Conservation (phyloP, 139 green algal species). For the Tetradesmus obliquus region DNA sequence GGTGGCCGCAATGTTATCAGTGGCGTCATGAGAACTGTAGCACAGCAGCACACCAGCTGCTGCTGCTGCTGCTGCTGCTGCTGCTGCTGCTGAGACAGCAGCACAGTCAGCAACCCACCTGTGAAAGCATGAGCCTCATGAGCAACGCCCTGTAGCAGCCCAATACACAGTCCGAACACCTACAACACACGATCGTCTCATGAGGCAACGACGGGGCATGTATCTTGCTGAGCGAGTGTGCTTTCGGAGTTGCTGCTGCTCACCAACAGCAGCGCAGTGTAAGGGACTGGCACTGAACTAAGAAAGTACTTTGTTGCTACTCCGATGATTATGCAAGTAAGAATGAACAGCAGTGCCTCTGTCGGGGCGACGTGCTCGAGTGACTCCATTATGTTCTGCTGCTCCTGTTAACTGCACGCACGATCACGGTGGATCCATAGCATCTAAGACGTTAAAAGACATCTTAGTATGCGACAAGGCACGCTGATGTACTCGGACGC, state of each 20-base stretch:
- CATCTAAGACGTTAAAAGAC: neutral
- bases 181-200: neutral
- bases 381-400: neutral
- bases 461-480: neutral
- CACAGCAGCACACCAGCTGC: neutral
- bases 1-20: too few relatives aligned
- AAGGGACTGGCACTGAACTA: neutral
- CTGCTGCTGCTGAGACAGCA: neutral
- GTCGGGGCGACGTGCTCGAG: neutral
- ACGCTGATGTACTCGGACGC: neutral
- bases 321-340: constrained; percentile 31
- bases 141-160: constrained; percentile 15
- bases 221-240: neutral
- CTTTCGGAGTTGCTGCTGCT: neutral
- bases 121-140: neutral
- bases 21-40: neutral
- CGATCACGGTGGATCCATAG: neutral
- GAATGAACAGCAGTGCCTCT: constrained; percentile 28
- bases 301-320: constrained; percentile 3
- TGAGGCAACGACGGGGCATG: neutral
- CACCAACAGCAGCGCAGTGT: constrained; percentile 34
- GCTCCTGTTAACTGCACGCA: neutral
- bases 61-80: neutral
- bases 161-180: constrained; percentile 20
- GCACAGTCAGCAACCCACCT: neutral